Evolutionary conservation across 805 yeast genomes (phyloP).

Genomic region (Komagataella kurtzmanii): DNA sequence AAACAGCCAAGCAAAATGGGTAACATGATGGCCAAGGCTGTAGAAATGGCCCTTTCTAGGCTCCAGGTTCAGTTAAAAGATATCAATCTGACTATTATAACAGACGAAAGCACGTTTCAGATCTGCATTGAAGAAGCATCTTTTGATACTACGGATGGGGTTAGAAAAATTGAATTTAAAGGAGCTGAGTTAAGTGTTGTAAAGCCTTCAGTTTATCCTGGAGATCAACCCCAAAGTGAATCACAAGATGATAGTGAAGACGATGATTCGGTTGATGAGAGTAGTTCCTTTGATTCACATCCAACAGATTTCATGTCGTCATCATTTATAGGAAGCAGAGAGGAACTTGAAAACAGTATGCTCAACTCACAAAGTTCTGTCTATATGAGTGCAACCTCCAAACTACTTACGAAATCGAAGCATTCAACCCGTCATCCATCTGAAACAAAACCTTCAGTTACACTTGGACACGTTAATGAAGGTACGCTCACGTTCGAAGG

Average conservation of each 20-base stretch:
- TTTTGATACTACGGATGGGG: conserved; percentile 30
- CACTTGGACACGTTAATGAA: conserved; percentile 20
- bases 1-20: conserved; percentile 26
- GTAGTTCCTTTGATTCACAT: conserved; percentile 20
- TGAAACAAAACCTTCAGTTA: conserved; percentile 8
- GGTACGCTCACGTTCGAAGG: conserved; percentile 36
- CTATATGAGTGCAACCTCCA: conserved; percentile 72
- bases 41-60: conserved; percentile 53
- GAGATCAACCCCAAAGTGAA: conserved; percentile 8
- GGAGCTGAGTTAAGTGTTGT: conserved; percentile 27
- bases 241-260: conserved; percentile 3
- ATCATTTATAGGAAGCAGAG: conserved; percentile 12
- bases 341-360: conserved; percentile 25
- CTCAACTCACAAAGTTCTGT: conserved; percentile 58
- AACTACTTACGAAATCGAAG: conserved; percentile 18
- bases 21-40: conserved; percentile 47
- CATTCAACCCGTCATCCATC: background rate
- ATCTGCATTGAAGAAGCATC: conserved; percentile 17
- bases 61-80: conserved; percentile 36
- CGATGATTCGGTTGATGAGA: conserved; percentile 10
- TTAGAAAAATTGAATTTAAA: conserved; percentile 23
- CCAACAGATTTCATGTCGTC: conserved; percentile 18
- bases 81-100: conserved; percentile 31
- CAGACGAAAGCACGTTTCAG: conserved; percentile 27
- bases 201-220: conserved; percentile 23